These are phyloP conservation scores for Scenedesmus sp. DNA, from an alignment of 163 green algal species.

Conservation along the genomic window DNA sequence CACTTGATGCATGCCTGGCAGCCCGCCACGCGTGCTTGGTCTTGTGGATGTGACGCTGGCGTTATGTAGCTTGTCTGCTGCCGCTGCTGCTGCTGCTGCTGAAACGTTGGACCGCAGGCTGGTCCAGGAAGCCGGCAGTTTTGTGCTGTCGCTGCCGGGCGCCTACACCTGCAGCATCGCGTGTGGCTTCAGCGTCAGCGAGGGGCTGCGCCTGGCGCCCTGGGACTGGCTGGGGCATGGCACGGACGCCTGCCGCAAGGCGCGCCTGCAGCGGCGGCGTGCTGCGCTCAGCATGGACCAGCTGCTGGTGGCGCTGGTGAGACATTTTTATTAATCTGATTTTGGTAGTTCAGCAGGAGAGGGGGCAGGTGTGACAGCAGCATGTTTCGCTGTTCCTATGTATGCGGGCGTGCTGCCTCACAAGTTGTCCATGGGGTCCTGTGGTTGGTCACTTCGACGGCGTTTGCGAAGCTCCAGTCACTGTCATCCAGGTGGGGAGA, in stretches of 20 bases:
- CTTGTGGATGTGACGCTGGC: too few species aligned
- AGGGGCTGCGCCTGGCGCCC: slow-evolving; percentile 77
- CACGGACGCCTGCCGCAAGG: slow-evolving; percentile 64
- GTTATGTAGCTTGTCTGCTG: too few species aligned
- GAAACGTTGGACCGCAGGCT: slow-evolving; percentile 22
- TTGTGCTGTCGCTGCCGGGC: slow-evolving; percentile 76
- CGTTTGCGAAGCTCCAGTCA: too few species aligned
- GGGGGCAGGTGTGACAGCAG: too few species aligned
- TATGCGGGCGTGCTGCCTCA: too few species aligned
- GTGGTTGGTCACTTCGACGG: too few species aligned
- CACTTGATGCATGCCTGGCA: not conserved
- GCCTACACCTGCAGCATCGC: slow-evolving; percentile 71
- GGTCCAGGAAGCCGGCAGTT: slow-evolving; percentile 70
- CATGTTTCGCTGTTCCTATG: too few species aligned
- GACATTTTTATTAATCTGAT: too few species aligned
- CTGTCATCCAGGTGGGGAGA: too few species aligned
- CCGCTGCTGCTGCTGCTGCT: slow-evolving; percentile 18
- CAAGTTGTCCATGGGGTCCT: too few species aligned
- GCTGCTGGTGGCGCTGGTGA: slow-evolving; percentile 49
- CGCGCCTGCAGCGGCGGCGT: slow-evolving; percentile 74
- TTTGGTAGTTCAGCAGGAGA: too few species aligned
- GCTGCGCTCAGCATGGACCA: slow-evolving; percentile 18
- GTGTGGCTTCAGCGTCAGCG: slow-evolving; percentile 70
- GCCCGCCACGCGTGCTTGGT: too few species aligned
- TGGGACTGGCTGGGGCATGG: slow-evolving; percentile 82